These are phyloP conservation scores for Nannizzia gypsea DNA, from an alignment of 2,329 filamentous ascomycete species.

Conservation along the genomic window DNA sequence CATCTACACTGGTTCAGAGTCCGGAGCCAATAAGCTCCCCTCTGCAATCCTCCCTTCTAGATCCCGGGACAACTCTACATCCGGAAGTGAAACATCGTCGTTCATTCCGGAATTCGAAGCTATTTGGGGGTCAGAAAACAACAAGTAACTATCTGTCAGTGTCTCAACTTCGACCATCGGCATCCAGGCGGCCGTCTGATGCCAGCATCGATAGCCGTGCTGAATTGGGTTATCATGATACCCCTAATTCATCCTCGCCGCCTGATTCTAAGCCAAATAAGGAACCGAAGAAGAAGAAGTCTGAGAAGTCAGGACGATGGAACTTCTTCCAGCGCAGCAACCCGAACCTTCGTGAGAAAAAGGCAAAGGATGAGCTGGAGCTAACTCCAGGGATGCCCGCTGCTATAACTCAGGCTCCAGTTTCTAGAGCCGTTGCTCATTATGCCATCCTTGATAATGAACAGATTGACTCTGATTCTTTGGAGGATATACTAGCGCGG, in stretches of 20 bases:
- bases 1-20: constrained; percentile 17
- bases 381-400: constrained; percentile 26
- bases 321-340: constrained; percentile 46
- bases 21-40: constrained; percentile 23
- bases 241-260: constrained; percentile 5
- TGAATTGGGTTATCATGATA: constrained; percentile 1
- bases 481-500: constrained; percentile 29
- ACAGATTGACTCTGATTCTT: constrained; percentile 25
- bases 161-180: background rate
- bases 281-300: constrained; percentile 19
- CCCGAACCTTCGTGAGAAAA: constrained; percentile 36
- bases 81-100: constrained; percentile 16
- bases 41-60: background rate
- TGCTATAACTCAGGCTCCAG: constrained; percentile 25
- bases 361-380: constrained; percentile 7
- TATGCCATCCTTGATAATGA: constrained; percentile 46
- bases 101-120: constrained; percentile 19
- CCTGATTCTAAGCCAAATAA: constrained; percentile 6
- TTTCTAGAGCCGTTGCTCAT: constrained; percentile 41
- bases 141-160: background rate
- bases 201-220: background rate
- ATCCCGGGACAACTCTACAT: background rate
- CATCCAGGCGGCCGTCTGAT: constrained; percentile 2
- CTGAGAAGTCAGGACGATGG: constrained; percentile 39
- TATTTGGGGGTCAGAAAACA: constrained; percentile 17